Evolutionary conservation across 164 flowering plant genomes (phyloP), one percentile per base, ranked within the genome.

Genomic region (Kalanchoe fedtschenkoi): DNA sequence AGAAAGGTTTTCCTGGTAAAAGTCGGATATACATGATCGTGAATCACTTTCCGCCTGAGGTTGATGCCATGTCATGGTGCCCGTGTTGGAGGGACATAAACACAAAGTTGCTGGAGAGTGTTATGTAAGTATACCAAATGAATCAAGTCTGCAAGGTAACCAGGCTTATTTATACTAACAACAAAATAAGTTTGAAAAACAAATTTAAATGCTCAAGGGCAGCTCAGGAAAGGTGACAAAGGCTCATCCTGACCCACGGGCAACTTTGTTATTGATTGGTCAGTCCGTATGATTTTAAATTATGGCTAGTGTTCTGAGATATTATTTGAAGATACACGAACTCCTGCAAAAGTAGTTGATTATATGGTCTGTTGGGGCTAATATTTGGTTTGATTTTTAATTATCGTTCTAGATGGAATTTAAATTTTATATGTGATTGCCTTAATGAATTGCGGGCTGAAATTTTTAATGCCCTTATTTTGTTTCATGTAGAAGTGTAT

Each of bases 1-100:
- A 65, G 71, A 60, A 19, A 69, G 60, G 71, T 66, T 71, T 44
- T 55, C 66, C 37, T 61, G 63, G 37, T 72, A 61, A 65, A 35
- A 61, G 53, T 68, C 39, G 28, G 64, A 57, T 17, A 9, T 15
- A 1, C 1, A 58, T 1, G 62, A 58, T 44, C 34, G 59, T 44
- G 63, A n/a, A 34, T 60, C 62, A 46, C 62, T 43, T 14, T 61
- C 41, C 47, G 66, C 21, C 22, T 64, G 28, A 19, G 57, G 1
- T 44, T 65, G 64, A 34, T 61, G 57, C 42, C 24, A 26, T 47
- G 70, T 10, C 70, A 66, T 60, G 46, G 46, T 62, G 41, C 56
- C 64, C 54, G 58, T 69, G 68, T 24, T 30, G 46, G 44, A 28
- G 57, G 55, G 15, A 58, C 51, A 46, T 11, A n/a, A n/a, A 28